Conservation (phyloP, 352 stramenopile genomes). For the Globisporangium barbulae region DNA sequence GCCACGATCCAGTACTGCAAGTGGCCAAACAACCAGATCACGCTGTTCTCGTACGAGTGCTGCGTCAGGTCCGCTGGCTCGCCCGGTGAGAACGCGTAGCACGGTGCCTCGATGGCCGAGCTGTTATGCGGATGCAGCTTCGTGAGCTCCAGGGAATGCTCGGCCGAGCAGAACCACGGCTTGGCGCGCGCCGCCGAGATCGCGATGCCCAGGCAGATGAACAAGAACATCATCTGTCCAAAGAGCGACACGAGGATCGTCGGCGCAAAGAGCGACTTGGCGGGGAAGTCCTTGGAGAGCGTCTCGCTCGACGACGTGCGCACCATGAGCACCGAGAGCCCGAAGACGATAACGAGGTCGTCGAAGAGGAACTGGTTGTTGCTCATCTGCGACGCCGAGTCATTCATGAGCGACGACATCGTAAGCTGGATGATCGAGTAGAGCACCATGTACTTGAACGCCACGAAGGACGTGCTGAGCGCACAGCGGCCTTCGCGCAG, state of each 20-base stretch:
- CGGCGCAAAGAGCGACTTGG: conserved; percentile 60
- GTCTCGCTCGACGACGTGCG: conserved; percentile 38
- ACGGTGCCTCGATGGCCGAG: conserved; percentile 46
- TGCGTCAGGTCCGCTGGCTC: conserved; percentile 50
- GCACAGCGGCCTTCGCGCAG: conserved; percentile 87
- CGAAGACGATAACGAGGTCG: conserved; percentile 68
- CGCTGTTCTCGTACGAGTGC: conserved; percentile 75
- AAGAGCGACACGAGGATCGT: conserved; percentile 56
- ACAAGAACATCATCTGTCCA: conserved; percentile 51
- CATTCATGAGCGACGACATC: conserved; percentile 62
- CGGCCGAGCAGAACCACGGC: conserved; percentile 63
- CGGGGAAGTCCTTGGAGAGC: conserved; percentile 41
- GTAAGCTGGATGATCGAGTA: conserved; percentile 89
- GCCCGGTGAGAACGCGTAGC: conserved; percentile 58
- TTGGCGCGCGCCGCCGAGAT: conserved; percentile 46
- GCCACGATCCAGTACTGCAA: conserved; percentile 76
- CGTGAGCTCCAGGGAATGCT: conserved; percentile 41
- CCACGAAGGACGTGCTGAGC: conserved; percentile 84
- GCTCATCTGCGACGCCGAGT: conserved; percentile 63
- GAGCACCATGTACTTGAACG: conserved; percentile 92
- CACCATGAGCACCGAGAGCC: conserved; percentile 72
- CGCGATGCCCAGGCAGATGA: conserved; percentile 54
- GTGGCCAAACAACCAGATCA: conserved; percentile 78
- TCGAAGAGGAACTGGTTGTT: conserved; percentile 81
- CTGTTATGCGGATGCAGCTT: conserved; percentile 24